Evolutionary conservation across 148 eudicot genomes (phyloP), one percentile per base, ranked within the genome.

Genomic region (Pharnaceum exiguum): DNA sequence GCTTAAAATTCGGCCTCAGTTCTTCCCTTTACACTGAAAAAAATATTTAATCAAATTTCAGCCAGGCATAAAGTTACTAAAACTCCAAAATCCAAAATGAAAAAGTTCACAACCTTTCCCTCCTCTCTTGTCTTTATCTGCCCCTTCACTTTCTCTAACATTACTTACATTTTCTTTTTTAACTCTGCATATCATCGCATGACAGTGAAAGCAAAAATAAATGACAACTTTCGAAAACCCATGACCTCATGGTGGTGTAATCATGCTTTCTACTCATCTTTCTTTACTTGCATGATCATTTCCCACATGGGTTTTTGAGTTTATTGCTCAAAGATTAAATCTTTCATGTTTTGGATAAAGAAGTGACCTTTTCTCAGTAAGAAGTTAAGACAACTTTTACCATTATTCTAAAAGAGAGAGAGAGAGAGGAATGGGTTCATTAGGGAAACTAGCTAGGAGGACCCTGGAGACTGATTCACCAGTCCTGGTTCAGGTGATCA

Each of bases 381-480:
- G n/a, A n/a, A n/a, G n/a, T 59, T n/a, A n/a, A n/a, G n/a, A n/a
- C n/a, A n/a, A n/a, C n/a, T n/a, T n/a, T n/a, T n/a, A n/a, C n/a
- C n/a, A n/a, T n/a, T n/a, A n/a, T n/a, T n/a, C n/a, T n/a, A n/a
- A n/a, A n/a, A 59, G 28, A 64, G 46, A 40, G 6, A 46, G 53
- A 17, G 43, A 19, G 53, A 25, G 52, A 15, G 58, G 51, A 64
- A 67, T 70, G 73, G 75, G 71, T 63, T 71, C 79, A 18, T 64
- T 37, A 18, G 69, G 67, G 47, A 74, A 64, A 50, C 43, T 78
- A 19, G 76, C 82, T 49, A 74, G 61, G 48, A 78, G 82, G 55
- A 79, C 79, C 5, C 51, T 78, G 67, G 79, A 78, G 71, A 78
- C 82, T 48, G 79, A 78, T 48, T 35, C 79, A 59, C 82, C 82